Evolutionary conservation across 176 grass and related monocot genomes (phyloP), one percentile per base, ranked within the genome.

Genomic region (Triticum dicoccoides): DNA sequence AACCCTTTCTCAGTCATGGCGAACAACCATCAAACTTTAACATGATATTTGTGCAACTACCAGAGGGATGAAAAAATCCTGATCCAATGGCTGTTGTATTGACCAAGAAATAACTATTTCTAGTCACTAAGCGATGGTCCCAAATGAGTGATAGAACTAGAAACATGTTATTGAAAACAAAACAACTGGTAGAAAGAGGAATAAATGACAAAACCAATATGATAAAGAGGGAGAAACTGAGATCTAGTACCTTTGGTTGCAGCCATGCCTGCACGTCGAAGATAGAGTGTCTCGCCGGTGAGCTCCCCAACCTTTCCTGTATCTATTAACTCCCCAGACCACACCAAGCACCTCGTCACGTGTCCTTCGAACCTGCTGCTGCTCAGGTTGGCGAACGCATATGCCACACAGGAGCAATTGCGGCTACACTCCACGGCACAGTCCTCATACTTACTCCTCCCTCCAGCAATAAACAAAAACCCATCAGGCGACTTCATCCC

Each of bases 361-460:
- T 76, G 39, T 29, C 78, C 62, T 1, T 12, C 49, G 0, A 14
- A 29, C 49, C 0, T 63, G 49, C 81, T 80, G 6, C 21, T 21
- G 10, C 2, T 76, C 2, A 67, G 15, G 38, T 37, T 76, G 0
- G 61, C 42, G 0, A 82, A 87, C 3, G 87, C 34, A 5, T 91
- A 94, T 49, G 87, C 92, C 15, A 82, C 30, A 2, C 92, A 91
- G 0, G 92, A 94, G 74, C 92, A 94, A 72, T 94, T 71, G 11
- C n/a, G 44, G 3, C 33, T 11, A 59, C 87, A 94, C 70, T 83
- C 67, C 27, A 52, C 76, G 6, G 65, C 62, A 21, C 82, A 84
- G 44, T 75, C 61, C n/a, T 94, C 72, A 0, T 70, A 52, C 4
- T 42, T 74, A 27, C 33, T 94, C 11, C 30, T 29, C 10, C 38